Evolutionary conservation across 1,284 basidiomycete species (phyloP), one percentile per base, ranked within the genome.

Genomic region (Coniferiporia weirii): DNA sequence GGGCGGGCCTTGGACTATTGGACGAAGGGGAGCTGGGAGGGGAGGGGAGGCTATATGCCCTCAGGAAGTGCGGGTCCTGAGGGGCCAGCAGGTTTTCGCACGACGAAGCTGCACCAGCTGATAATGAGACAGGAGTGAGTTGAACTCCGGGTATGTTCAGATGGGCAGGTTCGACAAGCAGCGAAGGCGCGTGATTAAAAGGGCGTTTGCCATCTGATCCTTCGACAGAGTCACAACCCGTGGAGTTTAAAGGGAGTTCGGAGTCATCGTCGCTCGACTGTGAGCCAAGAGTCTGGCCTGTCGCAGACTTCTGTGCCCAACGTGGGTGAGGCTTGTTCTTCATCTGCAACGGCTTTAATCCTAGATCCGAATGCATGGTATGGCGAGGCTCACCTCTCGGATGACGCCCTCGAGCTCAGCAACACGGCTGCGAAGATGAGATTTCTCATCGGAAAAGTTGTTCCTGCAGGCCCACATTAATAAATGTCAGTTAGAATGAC

Each of bases 381-480:
- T 48, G 8, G 12, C 36, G 35, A 51, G 38, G 15, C 15, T 61
- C 68, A 84, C 85, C 76, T 92, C 89, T 44, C 90, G 82, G 60
- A 93, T 87, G 35, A 93, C 87, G 57, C 87, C 85, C 70, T 93
- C 91, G 2, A 93, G 77, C 66, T 93, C 90, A 7, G 89, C 89
- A 35, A 93, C 85, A 45, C 90, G 82, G 61, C 83, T 82, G 56
- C 88, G 79, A 35, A 93, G 76, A 44, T 85, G 78, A 45, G 81
- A 78, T 44, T 79, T 79, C 68, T 92, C 90, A 60, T 87, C 85
- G 62, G 67, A 64, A 19, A 66, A 61, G 50, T 71, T 70, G n/a
- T 61, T 61, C 52, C 73, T 73, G 52, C 65, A 49, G 60, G 20
- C 4, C 36, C 27, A 59, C 13, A 58, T 49, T 8, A 54, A 56